Percentiles rank a stretch among this genome's conserved stretches.
These are phyloP conservation scores for Larix sibirica DNA, from an alignment of 83 land plant genomes.

Conservation along the genomic window DNA sequence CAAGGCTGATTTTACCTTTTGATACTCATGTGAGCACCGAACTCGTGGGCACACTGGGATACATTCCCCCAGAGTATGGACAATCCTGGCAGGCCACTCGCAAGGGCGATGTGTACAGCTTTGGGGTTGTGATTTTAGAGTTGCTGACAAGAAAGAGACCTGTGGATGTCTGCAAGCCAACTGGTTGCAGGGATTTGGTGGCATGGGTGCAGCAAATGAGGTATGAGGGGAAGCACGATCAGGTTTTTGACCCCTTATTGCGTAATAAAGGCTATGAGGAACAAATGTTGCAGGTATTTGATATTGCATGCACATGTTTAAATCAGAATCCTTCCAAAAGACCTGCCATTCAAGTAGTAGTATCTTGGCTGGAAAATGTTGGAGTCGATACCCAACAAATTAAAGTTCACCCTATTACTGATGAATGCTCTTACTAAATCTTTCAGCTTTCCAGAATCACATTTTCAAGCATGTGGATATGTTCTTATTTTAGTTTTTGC, in stretches of 20 bases:
- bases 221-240: slow-evolving; percentile 37
- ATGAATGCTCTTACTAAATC: background rate
- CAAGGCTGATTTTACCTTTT: slow-evolving; percentile 52
- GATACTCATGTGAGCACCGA: slow-evolving; percentile 79
- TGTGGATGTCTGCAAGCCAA: slow-evolving; percentile 68
- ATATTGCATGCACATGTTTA: slow-evolving; percentile 61
- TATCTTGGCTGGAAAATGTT: slow-evolving; percentile 56
- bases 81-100: slow-evolving; percentile 60
- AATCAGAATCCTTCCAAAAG: slow-evolving; percentile 50
- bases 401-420: background rate
- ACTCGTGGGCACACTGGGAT: slow-evolving; percentile 80
- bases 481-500: background rate
- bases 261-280: slow-evolving; percentile 41
- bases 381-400: slow-evolving; percentile 16
- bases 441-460: background rate
- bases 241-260: slow-evolving; percentile 47
- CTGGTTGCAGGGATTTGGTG: slow-evolving; percentile 48
- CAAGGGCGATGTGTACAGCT: slow-evolving; percentile 77
- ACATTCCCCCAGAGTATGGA: slow-evolving; percentile 76
- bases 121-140: slow-evolving; percentile 77
- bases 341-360: slow-evolving; percentile 52
- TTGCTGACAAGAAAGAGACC: slow-evolving; percentile 69
- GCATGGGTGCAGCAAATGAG: slow-evolving; percentile 74
- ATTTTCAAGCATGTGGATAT: background rate
- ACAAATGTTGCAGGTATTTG: slow-evolving; percentile 53